Percentiles rank a stretch among this genome's conserved stretches.
These are phyloP conservation scores for Sclerotinia spermophila DNA, from an alignment of 2,329 filamentous ascomycete genomes.

Conservation along the genomic window DNA sequence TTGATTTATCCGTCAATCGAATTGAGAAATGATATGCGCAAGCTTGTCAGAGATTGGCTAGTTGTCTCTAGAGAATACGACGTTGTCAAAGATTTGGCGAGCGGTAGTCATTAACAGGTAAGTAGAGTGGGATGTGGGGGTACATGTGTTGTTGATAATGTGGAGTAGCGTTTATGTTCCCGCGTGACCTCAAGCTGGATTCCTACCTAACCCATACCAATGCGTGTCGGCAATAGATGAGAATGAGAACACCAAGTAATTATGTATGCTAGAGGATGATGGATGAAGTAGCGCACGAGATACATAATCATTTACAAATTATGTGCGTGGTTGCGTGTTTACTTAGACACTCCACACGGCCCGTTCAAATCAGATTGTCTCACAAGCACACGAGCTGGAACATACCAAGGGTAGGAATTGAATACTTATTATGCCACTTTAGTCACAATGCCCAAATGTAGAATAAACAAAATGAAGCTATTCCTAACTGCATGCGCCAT, in stretches of 20 bases:
- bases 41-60: neutral
- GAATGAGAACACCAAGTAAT: neutral
- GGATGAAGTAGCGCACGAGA: neutral
- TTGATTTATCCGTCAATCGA: neutral
- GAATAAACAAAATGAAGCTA: neutral
- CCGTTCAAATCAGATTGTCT: neutral
- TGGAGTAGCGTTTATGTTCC: neutral
- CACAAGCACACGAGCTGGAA: neutral
- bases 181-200: neutral
- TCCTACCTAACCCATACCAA: neutral
- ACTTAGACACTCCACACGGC: neutral
- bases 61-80: neutral
- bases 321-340: too few species aligned
- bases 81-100: neutral
- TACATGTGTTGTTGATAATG: neutral
- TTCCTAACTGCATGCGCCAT: neutral
- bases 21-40: neutral
- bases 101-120: neutral
- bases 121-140: neutral
- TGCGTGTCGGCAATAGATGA: neutral
- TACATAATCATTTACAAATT: neutral
- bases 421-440: neutral
- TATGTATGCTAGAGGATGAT: neutral
- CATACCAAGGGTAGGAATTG: neutral
- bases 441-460: neutral